Conservation (phyloP, 1,284 basidiomycete genomes). For the Trichosporon ovoides region DNA sequence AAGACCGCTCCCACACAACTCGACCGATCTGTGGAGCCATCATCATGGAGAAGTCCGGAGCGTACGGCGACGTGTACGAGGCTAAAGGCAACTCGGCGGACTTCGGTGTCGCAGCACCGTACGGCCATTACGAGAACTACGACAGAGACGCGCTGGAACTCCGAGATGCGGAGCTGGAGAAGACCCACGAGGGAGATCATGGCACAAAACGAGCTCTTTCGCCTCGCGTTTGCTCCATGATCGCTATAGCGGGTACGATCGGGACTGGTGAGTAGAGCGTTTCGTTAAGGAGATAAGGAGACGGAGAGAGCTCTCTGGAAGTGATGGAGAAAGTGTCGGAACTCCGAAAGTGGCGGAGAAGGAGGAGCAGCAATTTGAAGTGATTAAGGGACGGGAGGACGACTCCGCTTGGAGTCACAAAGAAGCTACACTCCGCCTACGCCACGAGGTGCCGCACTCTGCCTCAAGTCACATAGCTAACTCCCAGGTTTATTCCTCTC, state of each 20-base stretch:
- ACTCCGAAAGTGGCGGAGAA: no score
- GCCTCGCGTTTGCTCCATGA: slow-evolving; percentile 13
- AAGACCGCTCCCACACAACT: no score
- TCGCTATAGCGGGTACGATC: slow-evolving; percentile 13
- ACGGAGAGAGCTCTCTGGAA: no score
- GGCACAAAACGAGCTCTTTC: slow-evolving; percentile 18
- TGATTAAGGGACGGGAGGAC: no score
- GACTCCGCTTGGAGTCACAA: no score
- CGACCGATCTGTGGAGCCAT: neutral
- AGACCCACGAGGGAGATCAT: slow-evolving; percentile 12
- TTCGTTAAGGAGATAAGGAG: no score
- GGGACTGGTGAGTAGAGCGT: no score
- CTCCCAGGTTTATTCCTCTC: slow-evolving; percentile 7
- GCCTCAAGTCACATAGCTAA: no score
- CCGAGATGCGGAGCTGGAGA: slow-evolving; percentile 6
- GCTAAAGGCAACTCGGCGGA: neutral
- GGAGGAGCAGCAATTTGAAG: no score
- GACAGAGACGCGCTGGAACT: neutral
- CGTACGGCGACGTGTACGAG: neutral
- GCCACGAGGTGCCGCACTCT: no score
- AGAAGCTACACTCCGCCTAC: no score
- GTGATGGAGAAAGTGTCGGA: no score
- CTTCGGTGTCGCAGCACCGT: neutral
- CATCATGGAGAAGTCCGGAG: neutral
- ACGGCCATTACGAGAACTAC: neutral